Evolutionary conservation across 108 stramenopile genomes (phyloP).

Genomic region (Licmophora abbreviata): DNA sequence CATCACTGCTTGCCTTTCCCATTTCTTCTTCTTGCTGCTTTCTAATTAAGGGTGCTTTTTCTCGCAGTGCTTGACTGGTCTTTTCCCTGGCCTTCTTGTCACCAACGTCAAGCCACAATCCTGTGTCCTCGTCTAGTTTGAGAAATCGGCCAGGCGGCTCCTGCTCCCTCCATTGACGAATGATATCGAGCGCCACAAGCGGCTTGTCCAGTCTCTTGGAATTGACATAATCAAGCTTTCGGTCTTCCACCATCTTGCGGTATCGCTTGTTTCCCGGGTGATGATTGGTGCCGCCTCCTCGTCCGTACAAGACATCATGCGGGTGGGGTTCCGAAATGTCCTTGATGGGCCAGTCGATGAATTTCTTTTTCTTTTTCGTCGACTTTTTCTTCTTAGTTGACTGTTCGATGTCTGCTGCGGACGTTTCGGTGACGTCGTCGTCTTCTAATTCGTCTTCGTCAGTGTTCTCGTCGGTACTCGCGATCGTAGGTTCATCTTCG

Average conservation of each 20-base stretch:
- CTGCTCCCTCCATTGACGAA: conserved; percentile 58
- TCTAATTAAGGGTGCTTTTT: conserved; percentile 65
- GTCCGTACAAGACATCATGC: conserved; percentile 76
- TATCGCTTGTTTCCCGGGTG: conserved; percentile 79
- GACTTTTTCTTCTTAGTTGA: conserved; percentile 6
- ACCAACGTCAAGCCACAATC: conserved; percentile 77
- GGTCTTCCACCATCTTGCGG: conserved; percentile 74
- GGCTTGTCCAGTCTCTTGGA: conserved; percentile 81
- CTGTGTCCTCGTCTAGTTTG: conserved; percentile 66
- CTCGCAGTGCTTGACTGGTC: conserved; percentile 76
- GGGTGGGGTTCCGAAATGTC: conserved; percentile 63
- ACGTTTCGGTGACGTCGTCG: conserved; percentile 6
- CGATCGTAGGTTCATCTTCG: conserved; percentile 1
- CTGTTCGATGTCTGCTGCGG: conserved; percentile 1
- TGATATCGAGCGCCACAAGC: conserved; percentile 73
- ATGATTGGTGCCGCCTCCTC: conserved; percentile 84
- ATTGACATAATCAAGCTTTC: conserved; percentile 63
- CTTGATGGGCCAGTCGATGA: conserved; percentile 39
- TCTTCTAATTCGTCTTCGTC: conserved; percentile 10
- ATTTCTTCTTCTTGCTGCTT: conserved; percentile 52
- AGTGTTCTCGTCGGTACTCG: conserved; percentile 4
- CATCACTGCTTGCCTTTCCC: neutral
- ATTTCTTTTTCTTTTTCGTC: conserved; percentile 14
- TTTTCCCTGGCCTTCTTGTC: conserved; percentile 84
- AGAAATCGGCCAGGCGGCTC: conserved; percentile 79